Percentiles rank a stretch among this genome's conserved stretches.
Evolutionary conservation across 2,329 filamentous ascomycete genomes (phyloP).

Genomic region (Penicillium sp.): DNA sequence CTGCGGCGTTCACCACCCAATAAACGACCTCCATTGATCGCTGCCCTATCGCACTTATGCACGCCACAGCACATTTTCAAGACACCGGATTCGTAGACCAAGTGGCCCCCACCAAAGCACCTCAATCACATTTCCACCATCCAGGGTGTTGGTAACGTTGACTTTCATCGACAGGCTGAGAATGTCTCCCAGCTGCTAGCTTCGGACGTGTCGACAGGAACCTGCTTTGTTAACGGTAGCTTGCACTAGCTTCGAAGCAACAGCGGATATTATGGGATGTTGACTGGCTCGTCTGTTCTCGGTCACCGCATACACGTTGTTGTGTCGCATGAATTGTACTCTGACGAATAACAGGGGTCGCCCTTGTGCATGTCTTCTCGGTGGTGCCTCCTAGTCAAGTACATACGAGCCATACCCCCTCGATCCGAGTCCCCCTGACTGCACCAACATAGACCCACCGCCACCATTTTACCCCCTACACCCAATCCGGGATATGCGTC

Average conservation of each 20-base stretch:
- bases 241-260: neutral
- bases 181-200: neutral
- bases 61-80: constrained; percentile 14
- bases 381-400: neutral
- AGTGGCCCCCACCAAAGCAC: neutral
- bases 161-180: constrained; percentile 15
- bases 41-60: constrained; percentile 11
- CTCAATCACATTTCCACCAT: constrained; percentile 9
- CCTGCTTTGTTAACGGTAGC: neutral
- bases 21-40: neutral
- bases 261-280: constrained; percentile 1
- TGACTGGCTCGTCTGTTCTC: neutral
- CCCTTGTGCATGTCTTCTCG: neutral
- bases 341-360: neutral
- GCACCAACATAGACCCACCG: neutral
- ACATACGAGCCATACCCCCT: neutral
- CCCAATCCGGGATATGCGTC: neutral
- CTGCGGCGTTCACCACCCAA: constrained; percentile 23
- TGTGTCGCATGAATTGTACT: neutral
- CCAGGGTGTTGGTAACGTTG: constrained; percentile 7
- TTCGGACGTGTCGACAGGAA: neutral
- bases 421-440: neutral
- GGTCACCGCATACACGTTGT: neutral
- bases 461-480: neutral
- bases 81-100: neutral